Evolutionary conservation across 345 rosid genomes (phyloP).

Genomic region (Brassica cretica): DNA sequence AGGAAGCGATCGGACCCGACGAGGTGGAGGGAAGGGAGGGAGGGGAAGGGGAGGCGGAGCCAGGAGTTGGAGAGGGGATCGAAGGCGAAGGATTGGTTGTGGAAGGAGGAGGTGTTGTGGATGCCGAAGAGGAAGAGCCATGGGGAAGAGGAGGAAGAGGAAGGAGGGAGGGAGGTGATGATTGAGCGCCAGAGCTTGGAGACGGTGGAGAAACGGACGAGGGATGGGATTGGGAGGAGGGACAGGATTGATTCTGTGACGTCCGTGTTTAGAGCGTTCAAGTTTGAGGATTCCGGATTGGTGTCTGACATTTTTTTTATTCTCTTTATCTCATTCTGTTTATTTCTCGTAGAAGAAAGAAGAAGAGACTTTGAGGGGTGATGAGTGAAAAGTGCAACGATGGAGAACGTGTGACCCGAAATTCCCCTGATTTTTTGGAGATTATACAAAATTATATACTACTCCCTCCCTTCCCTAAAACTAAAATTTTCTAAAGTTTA

Average conservation of each 20-base stretch:
- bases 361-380: slow-evolving; percentile 1
- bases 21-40: slow-evolving; percentile 35
- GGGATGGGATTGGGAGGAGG: slow-evolving; percentile 70
- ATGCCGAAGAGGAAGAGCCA: slow-evolving; percentile 92
- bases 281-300: slow-evolving; percentile 36
- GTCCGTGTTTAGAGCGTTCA: slow-evolving; percentile 56
- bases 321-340: neutral
- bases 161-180: slow-evolving; percentile 43
- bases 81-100: slow-evolving; percentile 82
- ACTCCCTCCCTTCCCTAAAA: no score
- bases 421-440: slow-evolving; percentile 4
- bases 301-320: slow-evolving; percentile 39
- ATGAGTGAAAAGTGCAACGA: slow-evolving; percentile 26
- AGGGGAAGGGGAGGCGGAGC: slow-evolving; percentile 62
- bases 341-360: neutral
- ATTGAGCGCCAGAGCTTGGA: slow-evolving; percentile 66
- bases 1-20: slow-evolving; percentile 64
- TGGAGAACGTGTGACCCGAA: slow-evolving; percentile 38
- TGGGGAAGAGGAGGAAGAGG: slow-evolving; percentile 40
- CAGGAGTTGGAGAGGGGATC: slow-evolving; percentile 73
- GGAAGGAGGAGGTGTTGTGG: slow-evolving; percentile 75
- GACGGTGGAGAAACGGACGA: slow-evolving; percentile 73
- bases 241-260: slow-evolving; percentile 61
- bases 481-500: no score
- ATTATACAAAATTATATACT: neutral